Conservation (phyloP, 169 alveolate genomes). For the Eimeria praecox region DNA sequence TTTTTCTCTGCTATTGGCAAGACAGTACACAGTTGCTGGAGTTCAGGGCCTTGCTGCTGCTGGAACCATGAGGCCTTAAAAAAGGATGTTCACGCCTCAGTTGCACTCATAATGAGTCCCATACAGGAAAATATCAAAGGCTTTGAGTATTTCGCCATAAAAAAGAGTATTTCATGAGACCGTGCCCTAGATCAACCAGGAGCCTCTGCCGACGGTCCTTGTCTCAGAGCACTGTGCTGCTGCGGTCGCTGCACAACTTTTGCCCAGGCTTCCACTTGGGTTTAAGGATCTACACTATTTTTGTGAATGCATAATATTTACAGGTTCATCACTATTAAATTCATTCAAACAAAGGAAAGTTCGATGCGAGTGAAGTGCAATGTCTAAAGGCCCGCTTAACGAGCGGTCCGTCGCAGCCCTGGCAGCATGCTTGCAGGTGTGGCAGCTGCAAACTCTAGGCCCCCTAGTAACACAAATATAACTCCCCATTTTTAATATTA, state of each 20-base stretch:
- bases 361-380: neutral
- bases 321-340: neutral
- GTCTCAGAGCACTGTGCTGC: neutral
- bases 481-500: neutral
- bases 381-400: neutral
- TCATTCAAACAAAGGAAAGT: neutral
- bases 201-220: conserved; percentile 36
- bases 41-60: conserved; percentile 37
- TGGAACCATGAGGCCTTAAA: neutral
- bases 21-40: neutral
- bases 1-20: neutral
- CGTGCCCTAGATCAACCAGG: neutral
- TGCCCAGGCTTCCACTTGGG: neutral
- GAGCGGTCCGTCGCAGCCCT: neutral
- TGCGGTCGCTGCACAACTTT: neutral
- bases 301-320: neutral
- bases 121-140: neutral
- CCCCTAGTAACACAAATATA: neutral
- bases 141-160: neutral
- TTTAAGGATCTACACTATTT: neutral
- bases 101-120: neutral
- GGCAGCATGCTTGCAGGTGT: conserved; percentile 15
- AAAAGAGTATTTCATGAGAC: neutral
- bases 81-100: neutral
- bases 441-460: neutral